Evolutionary conservation across 2,329 filamentous ascomycete genomes (phyloP).

Genomic region (Aspergillus glaucus): DNA sequence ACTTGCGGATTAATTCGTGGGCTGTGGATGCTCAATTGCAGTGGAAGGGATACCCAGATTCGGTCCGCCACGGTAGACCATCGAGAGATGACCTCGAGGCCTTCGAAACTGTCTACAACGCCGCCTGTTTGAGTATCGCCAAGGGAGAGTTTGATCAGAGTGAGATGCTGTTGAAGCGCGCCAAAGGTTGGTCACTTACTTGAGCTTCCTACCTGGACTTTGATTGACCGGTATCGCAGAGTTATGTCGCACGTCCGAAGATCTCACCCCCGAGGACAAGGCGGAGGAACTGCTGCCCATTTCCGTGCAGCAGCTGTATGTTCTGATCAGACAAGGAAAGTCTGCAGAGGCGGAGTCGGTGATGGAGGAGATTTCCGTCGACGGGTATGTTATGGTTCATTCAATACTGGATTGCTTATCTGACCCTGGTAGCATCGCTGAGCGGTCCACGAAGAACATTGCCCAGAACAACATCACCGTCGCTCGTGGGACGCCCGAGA

Average conservation of each 20-base stretch:
- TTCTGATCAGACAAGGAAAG: conserved; percentile 50
- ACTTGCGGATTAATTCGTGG: conserved; percentile 56
- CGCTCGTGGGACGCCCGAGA: conserved; percentile 40
- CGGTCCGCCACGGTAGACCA: conserved; percentile 48
- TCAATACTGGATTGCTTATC: conserved; percentile 1
- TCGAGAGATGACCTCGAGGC: conserved; percentile 55
- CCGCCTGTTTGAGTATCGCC: conserved; percentile 57
- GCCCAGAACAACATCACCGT: conserved; percentile 55
- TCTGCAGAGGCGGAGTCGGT: conserved; percentile 51
- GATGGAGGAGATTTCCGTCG: conserved; percentile 44
- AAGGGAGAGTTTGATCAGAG: conserved; percentile 53
- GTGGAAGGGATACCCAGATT: conserved; percentile 50
- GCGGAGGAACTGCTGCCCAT: conserved; percentile 55
- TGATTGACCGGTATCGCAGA: conserved; percentile 28
- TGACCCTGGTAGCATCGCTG: conserved; percentile 43
- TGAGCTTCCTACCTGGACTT: not conserved
- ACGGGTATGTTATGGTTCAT: conserved; percentile 36
- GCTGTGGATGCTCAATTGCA: conserved; percentile 58
- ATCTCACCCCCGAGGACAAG: conserved; percentile 55
- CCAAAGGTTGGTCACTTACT: conserved; percentile 40
- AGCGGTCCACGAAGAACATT: conserved; percentile 53
- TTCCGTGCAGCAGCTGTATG: conserved; percentile 55
- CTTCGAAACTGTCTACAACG: conserved; percentile 61
- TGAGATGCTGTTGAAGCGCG: conserved; percentile 53
- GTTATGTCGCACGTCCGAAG: conserved; percentile 54